These are phyloP conservation scores for Galeopsis tetrahit DNA, from an alignment of 257 asterid species.

Conservation along the genomic window DNA sequence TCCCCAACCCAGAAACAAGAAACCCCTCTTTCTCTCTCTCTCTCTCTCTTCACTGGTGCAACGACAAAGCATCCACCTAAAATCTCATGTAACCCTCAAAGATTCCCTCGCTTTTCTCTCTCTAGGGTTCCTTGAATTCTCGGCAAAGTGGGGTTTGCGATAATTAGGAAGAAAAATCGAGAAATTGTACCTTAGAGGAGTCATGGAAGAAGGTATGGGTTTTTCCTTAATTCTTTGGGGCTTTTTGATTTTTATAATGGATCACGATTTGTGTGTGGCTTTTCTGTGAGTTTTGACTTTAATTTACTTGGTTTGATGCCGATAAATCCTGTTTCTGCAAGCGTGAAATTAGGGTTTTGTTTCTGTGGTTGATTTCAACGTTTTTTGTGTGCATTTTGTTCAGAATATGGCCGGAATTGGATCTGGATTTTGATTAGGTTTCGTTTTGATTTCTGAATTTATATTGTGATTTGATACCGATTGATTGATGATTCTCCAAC, in stretches of 20 bases:
- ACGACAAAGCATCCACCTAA: slow-evolving; percentile 2
- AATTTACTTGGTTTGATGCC: slow-evolving; percentile 24
- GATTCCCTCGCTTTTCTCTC: slow-evolving; percentile 34
- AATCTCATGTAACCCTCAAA: slow-evolving; percentile 30
- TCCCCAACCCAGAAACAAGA: slow-evolving; percentile 19
- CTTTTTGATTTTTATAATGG: slow-evolving; percentile 19
- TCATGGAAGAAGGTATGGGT: slow-evolving; percentile 46
- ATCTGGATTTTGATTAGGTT: not conserved
- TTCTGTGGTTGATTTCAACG: not conserved
- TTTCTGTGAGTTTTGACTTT: slow-evolving; percentile 19
- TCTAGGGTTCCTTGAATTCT: slow-evolving; percentile 33
- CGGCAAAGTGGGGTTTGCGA: slow-evolving; percentile 32
- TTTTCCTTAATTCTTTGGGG: not conserved
- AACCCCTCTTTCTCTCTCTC: slow-evolving; percentile 8
- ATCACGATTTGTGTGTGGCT: slow-evolving; percentile 28
- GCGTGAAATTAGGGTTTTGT: not conserved
- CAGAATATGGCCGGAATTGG: slow-evolving; percentile 2
- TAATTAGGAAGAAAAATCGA: not conserved
- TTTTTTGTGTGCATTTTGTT: slow-evolving; percentile 14
- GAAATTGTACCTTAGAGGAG: slow-evolving; percentile 14
- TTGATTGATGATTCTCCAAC: not conserved
- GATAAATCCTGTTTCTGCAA: not conserved
- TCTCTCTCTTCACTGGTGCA: slow-evolving; percentile 4
- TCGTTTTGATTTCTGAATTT: not conserved
- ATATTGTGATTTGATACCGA: not conserved